Evolutionary conservation across 2,329 filamentous ascomycete species (phyloP).

Genomic region (Fusarium hainanense): DNA sequence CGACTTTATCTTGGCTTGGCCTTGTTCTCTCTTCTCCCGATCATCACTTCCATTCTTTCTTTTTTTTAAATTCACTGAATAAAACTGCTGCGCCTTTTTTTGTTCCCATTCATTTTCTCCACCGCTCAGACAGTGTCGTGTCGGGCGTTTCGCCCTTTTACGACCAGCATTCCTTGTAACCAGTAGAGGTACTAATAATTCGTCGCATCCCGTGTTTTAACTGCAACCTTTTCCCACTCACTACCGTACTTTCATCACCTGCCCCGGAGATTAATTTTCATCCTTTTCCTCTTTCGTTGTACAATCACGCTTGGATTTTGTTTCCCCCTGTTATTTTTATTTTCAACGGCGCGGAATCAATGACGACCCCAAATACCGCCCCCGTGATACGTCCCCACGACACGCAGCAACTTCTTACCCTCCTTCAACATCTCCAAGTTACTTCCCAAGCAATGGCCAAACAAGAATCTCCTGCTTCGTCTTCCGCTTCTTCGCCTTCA

Average conservation of each 20-base stretch:
- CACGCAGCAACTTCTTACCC: conserved; percentile 19
- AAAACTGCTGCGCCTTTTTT: conserved; percentile 8
- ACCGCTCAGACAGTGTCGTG: conserved; percentile 4
- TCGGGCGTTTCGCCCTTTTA: conserved; percentile 25
- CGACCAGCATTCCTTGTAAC: conserved; percentile 7
- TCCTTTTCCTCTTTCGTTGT: not conserved
- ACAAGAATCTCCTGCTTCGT: not conserved
- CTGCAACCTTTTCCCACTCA: not conserved
- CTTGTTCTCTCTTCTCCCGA: conserved; percentile 36
- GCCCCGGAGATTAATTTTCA: not conserved
- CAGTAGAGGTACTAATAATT: not conserved
- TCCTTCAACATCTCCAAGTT: conserved; percentile 27
- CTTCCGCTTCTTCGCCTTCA: not conserved
- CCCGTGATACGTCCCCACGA: conserved; percentile 20
- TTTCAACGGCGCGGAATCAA: not conserved
- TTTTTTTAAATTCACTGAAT: not conserved
- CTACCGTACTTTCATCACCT: not conserved
- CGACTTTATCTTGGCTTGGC: conserved; percentile 11
- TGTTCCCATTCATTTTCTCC: conserved; percentile 1
- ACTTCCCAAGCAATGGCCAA: conserved; percentile 27
- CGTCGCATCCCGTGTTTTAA: conserved; percentile 3
- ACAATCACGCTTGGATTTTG: not conserved
- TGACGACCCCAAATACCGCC: conserved; percentile 20
- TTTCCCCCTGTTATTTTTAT: too few relatives aligned
- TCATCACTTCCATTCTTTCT: not conserved